Evolutionary conservation across 129 eudicot species (phyloP), one percentile per base, ranked within the genome.

Genomic region (Lactuca sativa): DNA sequence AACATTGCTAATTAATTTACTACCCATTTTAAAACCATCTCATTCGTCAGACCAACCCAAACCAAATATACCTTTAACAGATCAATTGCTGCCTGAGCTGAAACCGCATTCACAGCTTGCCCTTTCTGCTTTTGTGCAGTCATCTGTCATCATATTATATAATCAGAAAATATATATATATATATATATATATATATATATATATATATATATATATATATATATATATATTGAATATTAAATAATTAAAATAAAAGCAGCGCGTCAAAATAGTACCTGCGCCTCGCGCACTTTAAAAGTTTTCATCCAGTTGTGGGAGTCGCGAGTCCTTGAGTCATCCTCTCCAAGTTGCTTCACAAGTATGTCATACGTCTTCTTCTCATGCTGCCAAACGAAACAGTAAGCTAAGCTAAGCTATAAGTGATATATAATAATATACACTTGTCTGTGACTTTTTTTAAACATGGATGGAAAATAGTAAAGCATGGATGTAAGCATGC

Each of bases 311-410:
- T 90, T 95, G 38, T 90, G 86, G 0, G 99, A 95, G 77, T 95
- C 99, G 48, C 89, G 91, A 5, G 99, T 90, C 84, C 99, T 87
- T 5, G 97, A 90, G 78, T 95, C 99, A 60, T 95, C 97, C 83
- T 87, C 96, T 44, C 99, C 99, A 16, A 95, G 96, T 78, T 90
- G 99, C 83, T 95, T 95, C 37, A 90, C 92, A 64, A 95, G 96
- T 73, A 95, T 95, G 60, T 95, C 99, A 59, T 95, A 90, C 6
- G 99, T 95, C 81, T 85, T 95, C 84, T 90, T 95, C 67, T 95
- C 99, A 78, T 95, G 97, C 99, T 95, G 97, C 70, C 64, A 70
- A 34, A 72, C 36, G 8, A 58, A 63, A 34, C 8, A 43, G 38
- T 36, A 36, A 36, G 38, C 30, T 25, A 25, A 25, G 30, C 30